Evolutionary conservation across 192 early-diverging fungal species (phyloP).

Genomic region (Cladochytrium replicatum): DNA sequence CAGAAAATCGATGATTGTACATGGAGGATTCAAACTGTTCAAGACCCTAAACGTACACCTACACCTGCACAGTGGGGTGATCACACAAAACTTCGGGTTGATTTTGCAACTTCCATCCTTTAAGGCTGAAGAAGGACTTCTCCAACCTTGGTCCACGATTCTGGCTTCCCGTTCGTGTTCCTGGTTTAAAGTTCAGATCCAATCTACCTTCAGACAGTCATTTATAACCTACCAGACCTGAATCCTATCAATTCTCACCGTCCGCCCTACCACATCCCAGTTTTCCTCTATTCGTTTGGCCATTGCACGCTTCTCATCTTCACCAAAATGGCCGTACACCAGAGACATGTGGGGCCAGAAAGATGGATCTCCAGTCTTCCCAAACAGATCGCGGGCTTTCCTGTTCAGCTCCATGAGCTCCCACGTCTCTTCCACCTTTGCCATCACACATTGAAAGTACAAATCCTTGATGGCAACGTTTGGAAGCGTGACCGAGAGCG

Average conservation of each 20-base stretch:
- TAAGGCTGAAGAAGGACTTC: no score
- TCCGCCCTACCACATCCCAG: constrained; percentile 2
- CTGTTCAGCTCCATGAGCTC: constrained; percentile 11
- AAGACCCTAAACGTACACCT: no score
- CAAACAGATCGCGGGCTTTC: neutral
- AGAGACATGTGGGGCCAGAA: constrained; percentile 28
- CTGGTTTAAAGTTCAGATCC: no score
- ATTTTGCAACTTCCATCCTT: no score
- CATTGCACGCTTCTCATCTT: constrained; percentile 3
- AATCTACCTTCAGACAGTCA: no score
- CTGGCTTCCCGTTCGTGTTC: no score
- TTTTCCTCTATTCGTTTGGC: constrained; percentile 7
- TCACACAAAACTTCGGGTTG: no score
- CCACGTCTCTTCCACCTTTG: constrained; percentile 9
- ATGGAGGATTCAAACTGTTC: no score
- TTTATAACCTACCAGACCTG: constrained; percentile 14
- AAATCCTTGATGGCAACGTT: constrained; percentile 15
- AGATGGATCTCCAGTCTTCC: neutral
- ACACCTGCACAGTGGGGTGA: no score
- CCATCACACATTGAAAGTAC: constrained; percentile 29
- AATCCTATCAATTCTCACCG: neutral
- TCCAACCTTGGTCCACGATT: no score
- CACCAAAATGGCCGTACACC: constrained; percentile 20
- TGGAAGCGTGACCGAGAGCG: constrained; percentile 9
- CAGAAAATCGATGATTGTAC: no score